phyloP scores from a whole-genome alignment of 352 stramenopile genomes.

The Phytophthora quininea region DNA sequence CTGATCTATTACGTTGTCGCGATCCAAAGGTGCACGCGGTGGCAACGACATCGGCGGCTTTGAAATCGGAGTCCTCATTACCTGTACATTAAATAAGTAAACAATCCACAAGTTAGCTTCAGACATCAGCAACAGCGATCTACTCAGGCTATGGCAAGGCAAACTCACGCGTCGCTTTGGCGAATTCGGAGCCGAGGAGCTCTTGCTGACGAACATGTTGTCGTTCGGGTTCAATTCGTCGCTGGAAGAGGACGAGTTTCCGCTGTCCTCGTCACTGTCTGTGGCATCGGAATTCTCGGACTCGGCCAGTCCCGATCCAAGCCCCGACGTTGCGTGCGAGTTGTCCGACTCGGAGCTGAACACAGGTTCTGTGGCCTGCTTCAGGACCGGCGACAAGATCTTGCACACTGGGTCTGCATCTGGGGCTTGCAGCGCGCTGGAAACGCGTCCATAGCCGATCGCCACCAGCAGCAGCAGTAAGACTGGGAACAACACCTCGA shows the following conservation, averaged over 20 bases:
- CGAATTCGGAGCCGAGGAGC: slow-evolving; percentile 30
- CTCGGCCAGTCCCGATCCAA: slow-evolving; percentile 66
- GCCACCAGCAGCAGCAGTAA: slow-evolving; percentile 65
- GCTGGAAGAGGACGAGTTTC: slow-evolving; percentile 76
- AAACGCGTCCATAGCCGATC: slow-evolving; percentile 79
- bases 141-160: too few species aligned
- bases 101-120: slow-evolving; percentile 12
- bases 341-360: slow-evolving; percentile 26
- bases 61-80: slow-evolving; percentile 13
- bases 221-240: slow-evolving; percentile 56
- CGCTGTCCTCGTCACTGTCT: slow-evolving; percentile 80
- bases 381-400: slow-evolving; percentile 61
- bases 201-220: slow-evolving; percentile 44
- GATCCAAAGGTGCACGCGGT: slow-evolving; percentile 40
- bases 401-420: slow-evolving; percentile 62
- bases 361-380: slow-evolving; percentile 24
- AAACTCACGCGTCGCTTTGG: slow-evolving; percentile 28
- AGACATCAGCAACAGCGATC: too few species aligned
- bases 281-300: slow-evolving; percentile 81
- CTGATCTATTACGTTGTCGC: slow-evolving; percentile 46
- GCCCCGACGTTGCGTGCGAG: slow-evolving; percentile 42
- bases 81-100: slow-evolving; percentile 4
- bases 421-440: slow-evolving; percentile 66
- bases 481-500: slow-evolving; percentile 72
- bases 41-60: slow-evolving; percentile 39